These are phyloP conservation scores for Candida chauliodis DNA, from an alignment of 805 yeast genomes.

Conservation along the genomic window DNA sequence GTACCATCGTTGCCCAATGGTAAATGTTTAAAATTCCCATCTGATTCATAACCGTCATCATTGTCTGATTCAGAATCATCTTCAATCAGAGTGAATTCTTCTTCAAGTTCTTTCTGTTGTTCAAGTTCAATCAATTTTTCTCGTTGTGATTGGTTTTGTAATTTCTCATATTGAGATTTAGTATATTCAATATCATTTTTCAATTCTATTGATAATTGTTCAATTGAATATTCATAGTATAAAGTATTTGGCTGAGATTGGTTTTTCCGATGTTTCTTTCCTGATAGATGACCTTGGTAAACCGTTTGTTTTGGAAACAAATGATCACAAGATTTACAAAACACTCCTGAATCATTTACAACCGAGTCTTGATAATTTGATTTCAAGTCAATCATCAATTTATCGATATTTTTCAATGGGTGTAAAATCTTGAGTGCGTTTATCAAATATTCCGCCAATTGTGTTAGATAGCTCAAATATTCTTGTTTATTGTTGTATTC, in stretches of 20 bases:
- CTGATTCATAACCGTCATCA: constrained; percentile 27
- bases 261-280: constrained; percentile 71
- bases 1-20: constrained; percentile 87
- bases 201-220: constrained; percentile 34
- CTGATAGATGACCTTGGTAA: constrained; percentile 62
- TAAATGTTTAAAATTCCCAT: constrained; percentile 50
- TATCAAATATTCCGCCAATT: constrained; percentile 48
- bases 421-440: constrained; percentile 44
- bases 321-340: constrained; percentile 64
- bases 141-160: constrained; percentile 62
- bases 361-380: constrained; percentile 11
- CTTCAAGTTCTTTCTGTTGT: constrained; percentile 35
- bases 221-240: constrained; percentile 36
- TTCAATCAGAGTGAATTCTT: constrained; percentile 36
- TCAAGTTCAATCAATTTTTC: constrained; percentile 56
- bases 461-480: constrained; percentile 44
- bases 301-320: constrained; percentile 62
- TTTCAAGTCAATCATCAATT: constrained; percentile 11
- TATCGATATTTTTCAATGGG: constrained; percentile 45
- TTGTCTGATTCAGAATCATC: background rate
- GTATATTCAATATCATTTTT: constrained; percentile 46
- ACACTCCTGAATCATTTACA: constrained; percentile 31
- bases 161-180: constrained; percentile 59
- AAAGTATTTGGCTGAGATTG: background rate
- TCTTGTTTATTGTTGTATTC: constrained; percentile 9